Base-by-base conservation (phyloP, 192 early-diverging fungal species). In the Spizellomyces punctatus region DNA sequence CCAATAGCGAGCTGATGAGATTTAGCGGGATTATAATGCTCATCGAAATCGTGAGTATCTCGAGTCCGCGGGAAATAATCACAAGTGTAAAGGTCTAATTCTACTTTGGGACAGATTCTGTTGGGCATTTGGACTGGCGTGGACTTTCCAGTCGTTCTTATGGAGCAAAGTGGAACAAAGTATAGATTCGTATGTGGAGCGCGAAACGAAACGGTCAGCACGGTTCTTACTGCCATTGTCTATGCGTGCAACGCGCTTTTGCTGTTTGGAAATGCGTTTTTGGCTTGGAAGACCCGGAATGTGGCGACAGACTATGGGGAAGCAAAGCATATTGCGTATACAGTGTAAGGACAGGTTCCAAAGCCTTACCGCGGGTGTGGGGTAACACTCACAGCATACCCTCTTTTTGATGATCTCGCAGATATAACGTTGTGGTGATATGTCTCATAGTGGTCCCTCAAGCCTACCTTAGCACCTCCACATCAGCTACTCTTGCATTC, bases 221-320 rank as follows among this genome's bases (percentile, higher is more conserved):
- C 14, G 36, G 6, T 41, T 19, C 36, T 61, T 6, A 61, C 59
- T 6, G 42, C 36, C 6, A 41, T 61, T 10, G 36, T 61, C 16
- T 61, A 27, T 61, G 59, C 42, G 14, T 16, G 14, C 6, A 61
- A 61, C 59, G 59, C 5, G 5, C 9, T 61, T 16, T 14, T 61
- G 17, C 9, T 61, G 36, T 14, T 4, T 41, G 17, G 14, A 6
- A 61, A 61, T 42, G 59, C 22, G 5, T 16, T 61, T 16, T 42
- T 61, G 36, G 16, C 59, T 9, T 61, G 16, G 21, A 61, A 61
- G 10, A 61, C 59, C 22, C 59, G 59, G 14, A 61, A 61, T 9
- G 59, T 41, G 42, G 14, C 59, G 14, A 16, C 36, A 41, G 59
- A 61, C 22, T 61, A 36, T 61, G 59, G 59, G 21, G 59, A 61